Evolutionary conservation across 2,329 filamentous ascomycete genomes (phyloP), one percentile per base, ranked within the genome.

Genomic region (Pseudogymnoascus sp.): DNA sequence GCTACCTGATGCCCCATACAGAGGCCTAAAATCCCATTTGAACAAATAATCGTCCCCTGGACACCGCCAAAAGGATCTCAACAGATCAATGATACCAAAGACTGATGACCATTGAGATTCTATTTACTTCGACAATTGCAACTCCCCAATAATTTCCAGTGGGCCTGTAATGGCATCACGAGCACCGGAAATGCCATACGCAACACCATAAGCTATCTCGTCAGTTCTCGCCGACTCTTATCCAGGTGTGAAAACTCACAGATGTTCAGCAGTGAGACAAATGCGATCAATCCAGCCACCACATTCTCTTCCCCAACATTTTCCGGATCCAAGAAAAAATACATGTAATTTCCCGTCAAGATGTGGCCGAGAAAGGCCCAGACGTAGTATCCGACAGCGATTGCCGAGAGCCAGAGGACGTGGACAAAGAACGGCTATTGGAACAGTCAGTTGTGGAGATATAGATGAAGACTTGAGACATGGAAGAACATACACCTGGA

Each of bases 281-380:
- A 70, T 19, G 59, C 66, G 42, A 66, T 38, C 61, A 70, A 67
- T 14, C 64, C 63, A 35, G 66, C 50, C 14, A 65, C 42, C 44
- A 67, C 67, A 44, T 72, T 64, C 59, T 72, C 68, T 67, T 70
- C 70, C 21, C 68, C 68, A 50, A 69, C 63, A 16, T 65, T 50
- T 40, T 68, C 65, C 44, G 69, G 66, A 40, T 75, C 70, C 24
- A 74, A 66, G 67, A 71, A 74, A 62, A 65, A 73, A 60, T 70
- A 73, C 3, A 65, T 62, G 61, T 70, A 74, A 59, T 68, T 65
- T 26, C 68, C 70, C 8, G 69, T 67, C 40, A 67, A 16, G 14
- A 66, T 61, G 40, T 70, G 65, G 14, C 73, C 72, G 31, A 74
- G 19, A 47, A 67, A 68, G 26, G 68, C 66, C 73, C 73, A 75